Evolutionary conservation across 257 asterid genomes (phyloP).

Genomic region (Gentiana dahurica): DNA sequence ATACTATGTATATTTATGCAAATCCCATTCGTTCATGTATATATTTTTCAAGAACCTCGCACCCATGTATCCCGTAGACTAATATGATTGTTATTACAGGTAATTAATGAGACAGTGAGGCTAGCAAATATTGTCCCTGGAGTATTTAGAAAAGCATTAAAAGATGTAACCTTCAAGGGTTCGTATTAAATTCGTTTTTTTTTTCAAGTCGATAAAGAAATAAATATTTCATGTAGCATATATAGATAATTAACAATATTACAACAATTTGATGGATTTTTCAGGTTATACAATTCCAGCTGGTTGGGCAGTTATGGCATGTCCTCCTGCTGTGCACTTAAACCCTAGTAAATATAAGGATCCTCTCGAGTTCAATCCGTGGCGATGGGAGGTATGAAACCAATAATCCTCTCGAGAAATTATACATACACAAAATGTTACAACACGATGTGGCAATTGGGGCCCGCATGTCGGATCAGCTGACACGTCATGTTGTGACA

Average conservation of each 20-base stretch:
- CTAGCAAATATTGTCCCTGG: conserved; percentile 90
- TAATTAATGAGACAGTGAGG: conserved; percentile 80
- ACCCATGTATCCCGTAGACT: conserved; percentile 7
- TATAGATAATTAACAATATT: not conserved
- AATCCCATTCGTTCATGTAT: no score
- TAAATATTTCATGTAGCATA: conserved; percentile 1
- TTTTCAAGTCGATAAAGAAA: not conserved
- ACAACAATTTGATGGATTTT: conserved; percentile 2
- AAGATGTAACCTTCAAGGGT: conserved; percentile 69
- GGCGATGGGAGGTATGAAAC: conserved; percentile 83
- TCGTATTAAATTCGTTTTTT: conserved; percentile 5
- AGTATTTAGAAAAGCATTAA: conserved; percentile 68
- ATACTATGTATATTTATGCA: no score
- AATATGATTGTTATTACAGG: conserved; percentile 30
- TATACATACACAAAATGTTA: no score
- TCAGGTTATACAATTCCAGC: conserved; percentile 87
- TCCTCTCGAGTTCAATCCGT: conserved; percentile 79
- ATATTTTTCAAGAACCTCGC: no score
- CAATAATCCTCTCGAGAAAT: no score
- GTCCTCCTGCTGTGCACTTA: conserved; percentile 92
- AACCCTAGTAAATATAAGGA: conserved; percentile 56
- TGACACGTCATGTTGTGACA: no score
- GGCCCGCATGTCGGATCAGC: no score
- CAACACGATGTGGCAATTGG: no score
- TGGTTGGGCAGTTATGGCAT: conserved; percentile 91